Conservation (phyloP, 164 flowering plant genomes). For the Tinospora cordifolia region DNA sequence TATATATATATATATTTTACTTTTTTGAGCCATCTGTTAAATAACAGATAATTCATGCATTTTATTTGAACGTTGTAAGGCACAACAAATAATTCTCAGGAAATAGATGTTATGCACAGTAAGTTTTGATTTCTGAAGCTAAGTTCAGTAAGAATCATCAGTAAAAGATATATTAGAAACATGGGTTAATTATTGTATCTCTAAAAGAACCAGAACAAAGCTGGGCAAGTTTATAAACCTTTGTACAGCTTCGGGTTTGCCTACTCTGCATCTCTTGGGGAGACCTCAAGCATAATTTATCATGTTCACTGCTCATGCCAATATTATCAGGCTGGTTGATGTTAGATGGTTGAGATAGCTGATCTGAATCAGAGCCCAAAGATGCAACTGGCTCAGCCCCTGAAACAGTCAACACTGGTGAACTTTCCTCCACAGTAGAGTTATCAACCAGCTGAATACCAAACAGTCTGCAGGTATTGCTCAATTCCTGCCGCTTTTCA, state of each 20-base stretch:
- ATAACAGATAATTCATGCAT: no score
- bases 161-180: no score
- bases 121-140: no score
- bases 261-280: constrained; percentile 63
- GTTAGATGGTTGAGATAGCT: constrained; percentile 60
- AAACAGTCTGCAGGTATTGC: constrained; percentile 63
- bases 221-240: constrained; percentile 37
- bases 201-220: neutral
- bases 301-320: constrained; percentile 63
- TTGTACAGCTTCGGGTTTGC: constrained; percentile 79
- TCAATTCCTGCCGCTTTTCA: constrained; percentile 50
- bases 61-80: no score
- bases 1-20: no score
- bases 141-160: no score
- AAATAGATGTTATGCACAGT: no score
- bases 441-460: constrained; percentile 69
- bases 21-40: no score
- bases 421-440: constrained; percentile 37
- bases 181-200: neutral
- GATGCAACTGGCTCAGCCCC: constrained; percentile 31
- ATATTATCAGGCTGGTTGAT: constrained; percentile 47
- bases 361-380: constrained; percentile 50
- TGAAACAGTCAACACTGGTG: constrained; percentile 24
- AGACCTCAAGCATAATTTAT: constrained; percentile 57
- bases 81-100: no score